These are phyloP conservation scores for Pseudomonodictys pantanalensis DNA, from an alignment of 495 filamentous ascomycete species.

Conservation along the genomic window DNA sequence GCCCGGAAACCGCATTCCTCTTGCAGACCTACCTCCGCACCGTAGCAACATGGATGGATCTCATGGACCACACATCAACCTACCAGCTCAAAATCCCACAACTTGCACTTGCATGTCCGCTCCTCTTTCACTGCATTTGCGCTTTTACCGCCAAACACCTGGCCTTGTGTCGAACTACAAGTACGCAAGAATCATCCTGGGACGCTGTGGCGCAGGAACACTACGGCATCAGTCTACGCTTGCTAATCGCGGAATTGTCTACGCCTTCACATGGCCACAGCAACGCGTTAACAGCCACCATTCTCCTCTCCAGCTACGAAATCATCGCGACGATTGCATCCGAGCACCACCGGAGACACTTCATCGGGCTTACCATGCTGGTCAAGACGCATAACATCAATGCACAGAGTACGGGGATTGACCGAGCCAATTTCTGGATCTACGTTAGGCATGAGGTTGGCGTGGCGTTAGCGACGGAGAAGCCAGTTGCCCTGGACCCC, in stretches of 20 bases:
- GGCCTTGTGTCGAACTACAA: conserved; percentile 4
- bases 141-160: conserved; percentile 34
- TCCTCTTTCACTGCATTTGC: conserved; percentile 30
- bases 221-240: conserved; percentile 27
- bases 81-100: conserved; percentile 28
- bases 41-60: conserved; percentile 35
- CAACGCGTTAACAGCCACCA: conserved; percentile 32
- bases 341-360: conserved; percentile 26
- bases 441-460: conserved; percentile 34
- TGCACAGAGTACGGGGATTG: conserved; percentile 21
- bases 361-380: conserved; percentile 24
- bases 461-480: conserved; percentile 29
- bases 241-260: conserved; percentile 23
- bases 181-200: conserved; percentile 25
- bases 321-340: conserved; percentile 22
- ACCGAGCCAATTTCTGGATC: conserved; percentile 35
- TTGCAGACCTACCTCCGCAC: conserved; percentile 22
- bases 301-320: conserved; percentile 35
- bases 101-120: conserved; percentile 15
- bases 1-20: conserved; percentile 22
- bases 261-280: conserved; percentile 4
- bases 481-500: conserved; percentile 14
- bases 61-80: conserved; percentile 27
- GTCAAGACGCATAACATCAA: conserved; percentile 22
- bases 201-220: conserved; percentile 18